Evolutionary conservation across 169 alveolate species (phyloP).

Genomic region (Cryptosporidium felis): DNA sequence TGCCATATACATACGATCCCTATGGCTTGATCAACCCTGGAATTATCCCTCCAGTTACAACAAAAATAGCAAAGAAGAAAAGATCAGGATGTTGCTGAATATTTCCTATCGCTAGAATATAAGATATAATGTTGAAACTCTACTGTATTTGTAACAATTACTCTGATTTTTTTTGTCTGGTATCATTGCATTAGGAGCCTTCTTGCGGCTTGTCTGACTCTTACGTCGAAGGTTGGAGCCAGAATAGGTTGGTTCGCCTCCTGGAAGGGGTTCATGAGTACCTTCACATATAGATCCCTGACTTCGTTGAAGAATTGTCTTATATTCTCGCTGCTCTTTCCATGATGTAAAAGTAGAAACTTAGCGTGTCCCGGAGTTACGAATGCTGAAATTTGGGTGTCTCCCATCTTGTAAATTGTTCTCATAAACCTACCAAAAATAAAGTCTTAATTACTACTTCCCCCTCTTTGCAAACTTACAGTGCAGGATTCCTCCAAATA

Average conservation of each 20-base stretch:
- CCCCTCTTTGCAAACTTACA: constrained; percentile 31
- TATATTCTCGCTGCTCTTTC: constrained; percentile 51
- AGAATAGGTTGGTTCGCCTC: constrained; percentile 68
- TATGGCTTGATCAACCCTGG: constrained; percentile 71
- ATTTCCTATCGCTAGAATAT: not conserved
- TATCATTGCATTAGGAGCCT: constrained; percentile 8
- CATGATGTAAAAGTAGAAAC: constrained; percentile 47
- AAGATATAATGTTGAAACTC: constrained; percentile 14
- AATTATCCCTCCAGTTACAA: constrained; percentile 65
- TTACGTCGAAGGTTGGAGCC: constrained; percentile 61
- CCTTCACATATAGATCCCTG: constrained; percentile 57
- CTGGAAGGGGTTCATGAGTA: constrained; percentile 54
- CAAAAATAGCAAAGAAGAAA: constrained; percentile 57
- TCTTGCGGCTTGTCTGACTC: constrained; percentile 70
- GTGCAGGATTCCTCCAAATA: constrained; percentile 64
- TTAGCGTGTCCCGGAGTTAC: constrained; percentile 70
- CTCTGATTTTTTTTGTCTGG: not conserved
- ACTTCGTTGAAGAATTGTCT: constrained; percentile 59
- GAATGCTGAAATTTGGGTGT: constrained; percentile 54
- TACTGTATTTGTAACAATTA: constrained; percentile 15
- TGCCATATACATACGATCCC: constrained; percentile 71
- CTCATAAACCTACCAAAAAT: constrained; percentile 21
- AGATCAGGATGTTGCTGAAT: constrained; percentile 62
- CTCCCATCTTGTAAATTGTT: constrained; percentile 58
- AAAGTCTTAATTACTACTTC: not conserved